phyloP scores from a whole-genome alignment of 805 yeast genomes.

The Vanderwaltozyma tropicalis region DNA sequence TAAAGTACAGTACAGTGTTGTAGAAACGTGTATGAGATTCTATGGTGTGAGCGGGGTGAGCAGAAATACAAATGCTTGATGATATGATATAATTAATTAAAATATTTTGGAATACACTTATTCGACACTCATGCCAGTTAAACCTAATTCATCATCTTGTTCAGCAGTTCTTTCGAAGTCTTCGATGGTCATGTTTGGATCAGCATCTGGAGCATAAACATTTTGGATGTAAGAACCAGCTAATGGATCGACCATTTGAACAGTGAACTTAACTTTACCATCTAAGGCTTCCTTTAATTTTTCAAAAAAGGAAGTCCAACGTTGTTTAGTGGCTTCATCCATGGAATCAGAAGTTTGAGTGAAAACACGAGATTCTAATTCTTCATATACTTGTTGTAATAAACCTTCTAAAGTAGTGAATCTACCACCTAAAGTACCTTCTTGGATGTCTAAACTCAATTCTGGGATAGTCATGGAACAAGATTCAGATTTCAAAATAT shows the following conservation, averaged over 20 bases:
- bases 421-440: constrained; percentile 96
- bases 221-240: constrained; percentile 94
- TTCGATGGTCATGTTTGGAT: constrained; percentile 88
- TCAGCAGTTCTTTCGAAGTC: constrained; percentile 82
- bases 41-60: too few species aligned
- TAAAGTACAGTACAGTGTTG: too few species aligned
- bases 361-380: constrained; percentile 75
- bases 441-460: constrained; percentile 76
- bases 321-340: constrained; percentile 63
- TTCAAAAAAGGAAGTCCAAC: constrained; percentile 76
- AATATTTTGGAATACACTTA: background rate
- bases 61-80: too few species aligned
- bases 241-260: constrained; percentile 86
- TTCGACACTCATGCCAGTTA: constrained; percentile 37
- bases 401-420: constrained; percentile 96
- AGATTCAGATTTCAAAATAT: constrained; percentile 87
- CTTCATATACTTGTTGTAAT: constrained; percentile 79
- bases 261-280: constrained; percentile 75
- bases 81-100: too few species aligned
- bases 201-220: constrained; percentile 97
- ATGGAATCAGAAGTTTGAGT: constrained; percentile 83
- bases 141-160: constrained; percentile 87
- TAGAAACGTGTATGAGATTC: too few species aligned
- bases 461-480: constrained; percentile 84
- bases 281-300: constrained; percentile 66